These are phyloP conservation scores for Megacollybia marginata DNA, from an alignment of 768 basidiomycete species.

Conservation along the genomic window DNA sequence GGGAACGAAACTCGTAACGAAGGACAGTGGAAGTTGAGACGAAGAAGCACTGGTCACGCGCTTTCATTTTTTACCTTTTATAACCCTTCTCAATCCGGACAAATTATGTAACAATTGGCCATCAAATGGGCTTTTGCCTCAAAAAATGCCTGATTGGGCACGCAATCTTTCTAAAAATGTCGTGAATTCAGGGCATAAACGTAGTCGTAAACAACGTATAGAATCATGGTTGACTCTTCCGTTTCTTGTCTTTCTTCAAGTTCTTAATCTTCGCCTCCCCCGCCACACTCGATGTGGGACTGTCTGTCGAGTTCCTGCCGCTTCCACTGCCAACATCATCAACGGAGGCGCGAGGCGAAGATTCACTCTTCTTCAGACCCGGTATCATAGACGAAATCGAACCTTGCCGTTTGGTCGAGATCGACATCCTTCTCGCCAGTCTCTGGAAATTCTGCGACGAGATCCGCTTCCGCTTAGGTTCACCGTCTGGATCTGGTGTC, in stretches of 20 bases:
- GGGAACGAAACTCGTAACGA: conserved; percentile 47
- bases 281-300: conserved; percentile 47
- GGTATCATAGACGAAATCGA: conserved; percentile 44
- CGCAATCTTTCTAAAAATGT: neutral
- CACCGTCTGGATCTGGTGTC: conserved; percentile 69
- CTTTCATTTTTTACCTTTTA: neutral
- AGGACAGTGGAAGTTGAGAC: conserved; percentile 41
- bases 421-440: conserved; percentile 65
- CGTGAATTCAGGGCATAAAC: neutral
- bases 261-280: conserved; percentile 42
- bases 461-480: conserved; percentile 73
- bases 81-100: too few relatives aligned
- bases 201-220: conserved; percentile 20
- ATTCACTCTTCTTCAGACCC: conserved; percentile 43
- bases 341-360: conserved; percentile 35
- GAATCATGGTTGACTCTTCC: conserved; percentile 46
- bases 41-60: conserved; percentile 24
- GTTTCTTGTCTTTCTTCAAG: conserved; percentile 49
- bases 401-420: conserved; percentile 51
- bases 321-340: conserved; percentile 41
- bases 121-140: too few relatives aligned
- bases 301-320: conserved; percentile 38
- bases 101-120: too few relatives aligned
- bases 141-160: too few relatives aligned
- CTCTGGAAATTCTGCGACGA: conserved; percentile 85